Base-by-base conservation (phyloP, 148 eudicot species). In the Vaccinium vitisidaea region DNA sequence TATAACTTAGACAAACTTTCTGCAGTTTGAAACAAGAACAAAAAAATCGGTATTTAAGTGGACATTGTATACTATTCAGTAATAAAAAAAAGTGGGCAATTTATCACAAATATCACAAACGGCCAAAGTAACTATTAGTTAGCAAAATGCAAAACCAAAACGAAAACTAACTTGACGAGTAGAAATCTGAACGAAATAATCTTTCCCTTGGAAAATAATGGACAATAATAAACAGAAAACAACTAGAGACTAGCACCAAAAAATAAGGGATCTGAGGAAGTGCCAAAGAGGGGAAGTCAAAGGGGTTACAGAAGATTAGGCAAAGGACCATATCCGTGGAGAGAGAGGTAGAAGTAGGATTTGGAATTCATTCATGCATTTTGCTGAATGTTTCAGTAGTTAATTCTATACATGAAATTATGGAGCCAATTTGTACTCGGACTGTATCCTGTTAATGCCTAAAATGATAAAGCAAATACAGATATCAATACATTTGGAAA, bases 1-100 rank as follows among this genome's bases (percentile, higher is more conserved):
- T 91, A 88, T 95, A 97, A 87, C 99, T 97, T 82, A 97, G 93
- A 87, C 99, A 94, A 88, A 97, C 99, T 93, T 97, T 97, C 98
- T 97, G 94, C 85, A 85, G 83, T 73, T 65, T 32, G 32, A 78
- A 84, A 76, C 7, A 56, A 80, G 83, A 80, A 84, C 32, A 73
- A 83, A 53, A 86, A n/a, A 82, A 55, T 65, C 49, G 58, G 49
- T 80, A 32, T 25, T 67, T n/a, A 59, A 25, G 56, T 23, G 0
- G 48, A 76, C 12, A 43, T 43, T 43, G 6, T 43, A 43, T 43
- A 43, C 46, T 43, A 5, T 43, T 43, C 46, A 43, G 39, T 36
- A 43, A 43, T 3, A 43, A 43, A 43, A 43, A 43, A 43, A 59
- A 16, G 56, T 23, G 0, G 27, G 59, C 12, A 18, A n/a, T 30